Conservation (phyloP, 2,329 filamentous ascomycete species). For the Phialophora expanda region DNA sequence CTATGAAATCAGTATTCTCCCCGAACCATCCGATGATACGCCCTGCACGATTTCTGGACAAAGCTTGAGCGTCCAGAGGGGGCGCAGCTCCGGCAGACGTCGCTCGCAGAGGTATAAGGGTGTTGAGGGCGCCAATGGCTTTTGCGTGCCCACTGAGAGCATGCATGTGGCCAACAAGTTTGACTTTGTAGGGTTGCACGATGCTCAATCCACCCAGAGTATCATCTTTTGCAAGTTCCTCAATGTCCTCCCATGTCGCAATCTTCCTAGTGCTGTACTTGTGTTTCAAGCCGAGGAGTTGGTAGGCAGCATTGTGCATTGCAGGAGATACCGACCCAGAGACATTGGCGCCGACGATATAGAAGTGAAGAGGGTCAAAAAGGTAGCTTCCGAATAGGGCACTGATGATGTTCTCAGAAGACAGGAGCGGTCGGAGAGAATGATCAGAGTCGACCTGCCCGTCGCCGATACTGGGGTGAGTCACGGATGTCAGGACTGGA, state of each 20-base stretch:
- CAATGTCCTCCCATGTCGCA: constrained; percentile 46
- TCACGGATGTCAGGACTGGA: constrained; percentile 49
- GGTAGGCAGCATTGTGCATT: constrained; percentile 52
- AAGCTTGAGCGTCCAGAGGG: constrained; percentile 48
- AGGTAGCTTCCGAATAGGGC: constrained; percentile 51
- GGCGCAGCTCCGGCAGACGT: constrained; percentile 46
- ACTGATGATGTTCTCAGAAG: constrained; percentile 37
- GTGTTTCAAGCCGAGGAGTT: constrained; percentile 49
- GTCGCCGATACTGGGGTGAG: constrained; percentile 45
- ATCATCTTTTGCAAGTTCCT: constrained; percentile 47
- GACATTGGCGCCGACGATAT: constrained; percentile 50
- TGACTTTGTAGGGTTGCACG: constrained; percentile 52
- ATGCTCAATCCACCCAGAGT: constrained; percentile 51
- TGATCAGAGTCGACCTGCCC: constrained; percentile 35
- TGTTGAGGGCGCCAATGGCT: constrained; percentile 54
- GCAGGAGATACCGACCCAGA: constrained; percentile 51
- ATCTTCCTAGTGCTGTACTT: constrained; percentile 48
- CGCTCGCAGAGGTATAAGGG: constrained; percentile 51
- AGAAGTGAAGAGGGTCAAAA: constrained; percentile 51
- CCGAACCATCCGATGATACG: constrained; percentile 51
- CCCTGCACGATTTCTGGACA: constrained; percentile 50
- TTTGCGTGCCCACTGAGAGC: constrained; percentile 51
- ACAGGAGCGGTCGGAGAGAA: constrained; percentile 42
- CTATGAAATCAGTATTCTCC: constrained; percentile 53
- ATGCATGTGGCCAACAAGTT: constrained; percentile 46